These are phyloP conservation scores for Nidularia pulvinata DNA, from an alignment of 768 basidiomycete species.

Conservation along the genomic window DNA sequence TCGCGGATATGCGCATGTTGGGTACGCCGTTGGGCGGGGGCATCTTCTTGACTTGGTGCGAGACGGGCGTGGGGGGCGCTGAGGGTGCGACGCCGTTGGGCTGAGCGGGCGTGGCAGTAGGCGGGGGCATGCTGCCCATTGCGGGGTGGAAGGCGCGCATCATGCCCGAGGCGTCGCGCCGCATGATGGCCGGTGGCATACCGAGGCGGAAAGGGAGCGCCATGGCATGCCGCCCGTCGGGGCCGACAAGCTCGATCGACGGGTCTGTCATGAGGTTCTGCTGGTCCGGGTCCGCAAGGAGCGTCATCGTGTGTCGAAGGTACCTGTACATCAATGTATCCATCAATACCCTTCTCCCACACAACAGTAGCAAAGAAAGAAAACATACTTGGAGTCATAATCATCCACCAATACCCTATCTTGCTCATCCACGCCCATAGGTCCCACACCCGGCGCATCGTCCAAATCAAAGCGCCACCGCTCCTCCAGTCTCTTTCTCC, in stretches of 20 bases:
- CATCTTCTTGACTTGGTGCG: conserved; percentile 63
- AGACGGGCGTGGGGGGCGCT: conserved; percentile 58
- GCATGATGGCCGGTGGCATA: conserved; percentile 27
- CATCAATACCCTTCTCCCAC: conserved; percentile 2
- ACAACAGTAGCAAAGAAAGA: not conserved
- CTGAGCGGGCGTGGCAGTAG: not conserved
- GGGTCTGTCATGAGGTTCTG: conserved; percentile 50
- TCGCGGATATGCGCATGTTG: conserved; percentile 64
- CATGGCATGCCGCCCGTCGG: conserved; percentile 50
- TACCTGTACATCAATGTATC: conserved; percentile 31
- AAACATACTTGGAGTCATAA: conserved; percentile 50
- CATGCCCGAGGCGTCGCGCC: conserved; percentile 27
- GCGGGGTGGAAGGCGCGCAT: conserved; percentile 20
- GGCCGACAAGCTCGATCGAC: conserved; percentile 34
- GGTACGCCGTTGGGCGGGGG: conserved; percentile 52
- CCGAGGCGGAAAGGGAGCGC: conserved; percentile 51
- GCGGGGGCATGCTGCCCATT: conserved; percentile 3
- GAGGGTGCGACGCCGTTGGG: not conserved
- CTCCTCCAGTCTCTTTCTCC: conserved; percentile 38
- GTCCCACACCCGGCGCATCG: conserved; percentile 52
- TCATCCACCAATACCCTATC: conserved; percentile 74
- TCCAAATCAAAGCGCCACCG: conserved; percentile 74
- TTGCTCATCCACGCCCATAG: conserved; percentile 66
- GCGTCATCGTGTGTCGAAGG: conserved; percentile 51
- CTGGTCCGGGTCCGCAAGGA: conserved; percentile 58